phyloP scores from a whole-genome alignment of 768 basidiomycete genomes.

The Exidia glandulosa region DNA sequence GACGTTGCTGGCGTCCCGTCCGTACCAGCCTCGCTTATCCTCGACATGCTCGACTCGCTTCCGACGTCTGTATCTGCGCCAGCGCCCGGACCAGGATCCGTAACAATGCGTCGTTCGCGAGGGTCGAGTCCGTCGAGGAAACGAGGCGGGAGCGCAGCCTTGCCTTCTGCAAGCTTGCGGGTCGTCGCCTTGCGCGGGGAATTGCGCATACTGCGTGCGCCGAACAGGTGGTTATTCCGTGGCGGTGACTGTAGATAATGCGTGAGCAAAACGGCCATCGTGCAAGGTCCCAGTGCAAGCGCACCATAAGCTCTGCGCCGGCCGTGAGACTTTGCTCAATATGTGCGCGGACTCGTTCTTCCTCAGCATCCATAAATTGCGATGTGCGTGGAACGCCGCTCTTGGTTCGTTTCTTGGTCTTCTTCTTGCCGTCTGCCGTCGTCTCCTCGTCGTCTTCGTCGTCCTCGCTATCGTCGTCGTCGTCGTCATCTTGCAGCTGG shows the following conservation, averaged over 20 bases:
- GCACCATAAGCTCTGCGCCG: slow-evolving; percentile 54
- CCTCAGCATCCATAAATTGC: slow-evolving; percentile 86
- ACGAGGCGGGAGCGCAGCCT: slow-evolving; percentile 16
- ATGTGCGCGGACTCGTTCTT: slow-evolving; percentile 58
- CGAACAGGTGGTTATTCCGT: neutral
- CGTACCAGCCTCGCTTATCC: neutral
- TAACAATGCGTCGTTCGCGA: slow-evolving; percentile 3
- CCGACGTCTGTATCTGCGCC: neutral
- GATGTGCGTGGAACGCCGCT: slow-evolving; percentile 34
- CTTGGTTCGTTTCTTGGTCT: neutral
- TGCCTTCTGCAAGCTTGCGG: neutral
- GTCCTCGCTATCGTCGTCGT: slow-evolving; percentile 21
- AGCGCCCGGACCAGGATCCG: slow-evolving; percentile 2
- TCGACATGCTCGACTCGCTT: neutral
- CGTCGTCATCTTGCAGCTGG: slow-evolving; percentile 14
- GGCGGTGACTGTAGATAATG: neutral
- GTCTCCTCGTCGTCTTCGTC: slow-evolving; percentile 40
- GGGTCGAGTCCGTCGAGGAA: slow-evolving; percentile 18
- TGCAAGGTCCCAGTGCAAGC: neutral
- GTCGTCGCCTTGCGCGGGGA: neutral
- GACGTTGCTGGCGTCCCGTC: slow-evolving; percentile 5
- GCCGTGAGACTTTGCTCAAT: slow-evolving; percentile 76
- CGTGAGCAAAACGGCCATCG: neutral
- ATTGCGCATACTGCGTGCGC: neutral
- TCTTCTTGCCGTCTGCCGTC: slow-evolving; percentile 41